Percentiles rank a stretch among this genome's conserved stretches.
phyloP scores from a whole-genome alignment of 306 rosid genomes.

The Lablab purpureus region DNA sequence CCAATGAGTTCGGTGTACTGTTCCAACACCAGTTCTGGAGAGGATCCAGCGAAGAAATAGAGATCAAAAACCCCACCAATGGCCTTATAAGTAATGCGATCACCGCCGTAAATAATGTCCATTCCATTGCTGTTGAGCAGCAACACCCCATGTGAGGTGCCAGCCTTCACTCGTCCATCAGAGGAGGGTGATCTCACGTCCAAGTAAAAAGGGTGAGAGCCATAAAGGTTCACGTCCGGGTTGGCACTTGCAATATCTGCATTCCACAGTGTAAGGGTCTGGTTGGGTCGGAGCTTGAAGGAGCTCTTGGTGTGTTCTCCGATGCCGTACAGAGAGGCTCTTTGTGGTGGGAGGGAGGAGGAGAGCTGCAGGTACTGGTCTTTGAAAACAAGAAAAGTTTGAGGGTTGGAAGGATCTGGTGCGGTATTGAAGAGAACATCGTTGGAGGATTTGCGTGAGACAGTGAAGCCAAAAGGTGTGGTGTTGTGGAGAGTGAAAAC shows the following conservation, averaged over 20 bases:
- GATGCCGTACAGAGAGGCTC: slow-evolving; percentile 70
- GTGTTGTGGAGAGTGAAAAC: slow-evolving; percentile 69
- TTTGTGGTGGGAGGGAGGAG: slow-evolving; percentile 61
- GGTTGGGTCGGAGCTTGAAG: slow-evolving; percentile 61
- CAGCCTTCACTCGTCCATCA: slow-evolving; percentile 55
- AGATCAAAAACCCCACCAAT: slow-evolving; percentile 85
- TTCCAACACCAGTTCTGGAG: slow-evolving; percentile 72
- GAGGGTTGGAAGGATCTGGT: slow-evolving; percentile 49
- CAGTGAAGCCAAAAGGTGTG: slow-evolving; percentile 75
- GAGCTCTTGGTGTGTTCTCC: slow-evolving; percentile 81
- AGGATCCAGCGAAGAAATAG: slow-evolving; percentile 75
- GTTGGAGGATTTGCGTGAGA: slow-evolving; percentile 66
- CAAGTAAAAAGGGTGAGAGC: slow-evolving; percentile 89
- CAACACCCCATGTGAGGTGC: slow-evolving; percentile 81
- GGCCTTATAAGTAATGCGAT: slow-evolving; percentile 67
- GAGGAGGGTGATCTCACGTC: slow-evolving; percentile 64
- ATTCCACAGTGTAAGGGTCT: slow-evolving; percentile 71
- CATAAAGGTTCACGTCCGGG: slow-evolving; percentile 71
- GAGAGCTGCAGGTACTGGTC: slow-evolving; percentile 81
- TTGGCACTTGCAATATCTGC: slow-evolving; percentile 59
- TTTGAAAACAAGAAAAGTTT: slow-evolving; percentile 65
- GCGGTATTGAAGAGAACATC: slow-evolving; percentile 67
- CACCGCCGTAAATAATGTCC: slow-evolving; percentile 72
- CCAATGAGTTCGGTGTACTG: slow-evolving; percentile 86
- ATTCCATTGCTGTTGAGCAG: slow-evolving; percentile 81